Evolutionary conservation across 306 rosid species (phyloP).

Genomic region (Pueraria montana): DNA sequence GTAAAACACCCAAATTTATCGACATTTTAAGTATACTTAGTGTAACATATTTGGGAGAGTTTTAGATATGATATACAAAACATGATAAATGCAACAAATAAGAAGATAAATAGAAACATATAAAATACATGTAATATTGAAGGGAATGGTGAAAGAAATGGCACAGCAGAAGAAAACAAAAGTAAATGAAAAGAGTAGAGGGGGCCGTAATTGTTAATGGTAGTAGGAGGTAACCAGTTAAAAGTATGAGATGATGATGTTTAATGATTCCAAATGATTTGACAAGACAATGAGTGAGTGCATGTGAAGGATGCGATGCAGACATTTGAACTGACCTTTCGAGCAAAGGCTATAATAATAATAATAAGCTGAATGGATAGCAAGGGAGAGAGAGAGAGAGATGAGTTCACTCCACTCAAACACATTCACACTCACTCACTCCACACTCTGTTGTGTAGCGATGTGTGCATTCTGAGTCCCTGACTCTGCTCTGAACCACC

Average conservation of each 20-base stretch:
- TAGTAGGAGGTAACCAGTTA: conserved; percentile 11
- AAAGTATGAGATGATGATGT: conserved; percentile 20
- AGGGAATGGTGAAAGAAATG: background rate
- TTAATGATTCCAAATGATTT: conserved; percentile 61
- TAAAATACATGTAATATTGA: too few relatives aligned
- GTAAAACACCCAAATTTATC: too few relatives aligned
- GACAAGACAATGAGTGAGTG: conserved; percentile 64
- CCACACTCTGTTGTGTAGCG: background rate
- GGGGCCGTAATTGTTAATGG: background rate
- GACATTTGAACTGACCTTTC: conserved; percentile 72
- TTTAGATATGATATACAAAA: background rate
- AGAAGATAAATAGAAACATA: background rate
- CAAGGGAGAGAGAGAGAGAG: background rate
- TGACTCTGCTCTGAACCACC: conserved; percentile 22
- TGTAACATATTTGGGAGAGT: too few relatives aligned
- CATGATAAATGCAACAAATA: background rate
- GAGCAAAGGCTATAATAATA: conserved; percentile 13
- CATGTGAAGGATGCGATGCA: conserved; percentile 62
- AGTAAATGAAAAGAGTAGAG: background rate
- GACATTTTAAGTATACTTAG: too few relatives aligned
- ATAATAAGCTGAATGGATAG: background rate
- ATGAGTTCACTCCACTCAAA: conserved; percentile 19
- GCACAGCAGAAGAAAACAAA: background rate
- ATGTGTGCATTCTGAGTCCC: conserved; percentile 30
- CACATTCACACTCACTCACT: background rate